A percentile compares a stretch with the other conserved stretches of the same genome.
Evolutionary conservation across 75 land plant species (phyloP).

Genomic region (Picea glauca): DNA sequence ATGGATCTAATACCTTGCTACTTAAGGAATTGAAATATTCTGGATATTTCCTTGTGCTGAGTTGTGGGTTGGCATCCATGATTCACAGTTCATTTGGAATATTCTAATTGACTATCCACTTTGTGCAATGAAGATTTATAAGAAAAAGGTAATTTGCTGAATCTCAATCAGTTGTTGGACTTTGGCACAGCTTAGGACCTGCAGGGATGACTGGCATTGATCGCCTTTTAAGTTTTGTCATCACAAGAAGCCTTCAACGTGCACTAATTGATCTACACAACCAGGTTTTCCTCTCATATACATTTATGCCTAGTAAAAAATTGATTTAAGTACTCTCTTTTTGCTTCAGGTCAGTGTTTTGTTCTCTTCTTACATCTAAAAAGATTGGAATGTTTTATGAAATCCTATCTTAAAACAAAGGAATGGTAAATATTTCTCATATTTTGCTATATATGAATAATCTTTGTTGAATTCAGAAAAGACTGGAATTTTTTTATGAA

Average conservation of each 20-base stretch:
- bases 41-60: background rate
- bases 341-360: background rate
- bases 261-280: constrained; percentile 7
- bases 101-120: background rate
- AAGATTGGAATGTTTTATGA: background rate
- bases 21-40: background rate
- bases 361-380: too few species aligned
- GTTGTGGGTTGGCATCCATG: background rate
- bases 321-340: background rate
- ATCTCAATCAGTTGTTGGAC: background rate
- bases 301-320: background rate
- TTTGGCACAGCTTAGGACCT: constrained; percentile 24
- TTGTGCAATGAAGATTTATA: background rate
- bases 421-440: background rate
- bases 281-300: constrained; percentile 11
- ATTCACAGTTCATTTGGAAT: background rate
- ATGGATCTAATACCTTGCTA: too few species aligned
- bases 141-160: background rate
- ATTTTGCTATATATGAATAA: background rate
- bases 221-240: constrained; percentile 18
- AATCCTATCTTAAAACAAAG: background rate
- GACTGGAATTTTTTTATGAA: background rate
- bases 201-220: constrained; percentile 34
- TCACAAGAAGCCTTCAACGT: constrained; percentile 21
- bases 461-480: too few species aligned